Evolutionary conservation across 1,284 basidiomycete species (phyloP), one percentile per base, ranked within the genome.

Genomic region (Puccinia novopanici): DNA sequence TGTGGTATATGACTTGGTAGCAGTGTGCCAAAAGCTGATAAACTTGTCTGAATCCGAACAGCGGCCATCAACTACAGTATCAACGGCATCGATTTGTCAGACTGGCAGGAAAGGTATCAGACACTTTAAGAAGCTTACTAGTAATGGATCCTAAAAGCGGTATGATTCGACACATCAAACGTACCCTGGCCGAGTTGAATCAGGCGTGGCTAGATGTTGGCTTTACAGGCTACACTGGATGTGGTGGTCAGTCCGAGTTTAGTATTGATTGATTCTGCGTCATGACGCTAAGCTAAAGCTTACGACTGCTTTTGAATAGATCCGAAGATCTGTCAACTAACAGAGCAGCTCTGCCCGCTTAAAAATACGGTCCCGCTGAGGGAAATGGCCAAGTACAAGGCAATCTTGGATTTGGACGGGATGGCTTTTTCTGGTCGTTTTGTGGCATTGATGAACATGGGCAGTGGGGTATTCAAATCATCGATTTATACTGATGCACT

Each of bases 361-460:
- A 80, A 73, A 50, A 72, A 71, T 22, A 55, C 68, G 34, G 77
- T 80, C 0, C 77, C 68, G n/a, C 72, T 80, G 70, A 72, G 63
- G 63, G 77, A 80, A 5, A 80, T 80, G 77, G 68, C 77, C 27
- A 52, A n/a, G 40, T 80, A 72, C 34, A 80, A 80, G 73, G 70
- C 70, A 15, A 80, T 80, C 45, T 73, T 80, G 22, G 77, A 80
- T 80, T 65, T 80, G 42, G 77, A 80, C 48, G 77, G 77, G 6
- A 80, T 80, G 77, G 77, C 77, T n/a, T 80, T 80, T 27, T 80
- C 77, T 17, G 77, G 77, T 42, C 67, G 77, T 13, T 80, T 80
- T 48, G 70, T 80, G n/a, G 77, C 77, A 19, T 42, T 80, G 13
- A 80, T 80, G 77, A 72, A 61, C 48, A 80, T 80, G 77, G 77